phyloP scores from a whole-genome alignment of 352 stramenopile species.

The Phytophthora colocasiae region DNA sequence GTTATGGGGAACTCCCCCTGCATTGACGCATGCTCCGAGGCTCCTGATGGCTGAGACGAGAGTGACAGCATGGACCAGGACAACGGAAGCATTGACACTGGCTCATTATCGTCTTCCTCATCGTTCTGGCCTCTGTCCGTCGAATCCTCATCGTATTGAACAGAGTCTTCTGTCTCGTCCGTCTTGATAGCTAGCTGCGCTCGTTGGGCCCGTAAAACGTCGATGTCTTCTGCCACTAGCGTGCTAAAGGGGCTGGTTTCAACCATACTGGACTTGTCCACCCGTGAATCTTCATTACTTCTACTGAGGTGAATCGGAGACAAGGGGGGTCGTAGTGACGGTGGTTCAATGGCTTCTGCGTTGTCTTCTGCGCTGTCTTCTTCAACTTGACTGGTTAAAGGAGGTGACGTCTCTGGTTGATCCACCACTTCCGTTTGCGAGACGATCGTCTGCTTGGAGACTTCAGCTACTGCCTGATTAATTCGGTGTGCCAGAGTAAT shows the following conservation, averaged over 20 bases:
- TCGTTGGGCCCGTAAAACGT: constrained; percentile 29
- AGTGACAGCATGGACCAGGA: constrained; percentile 76
- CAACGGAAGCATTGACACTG: constrained; percentile 49
- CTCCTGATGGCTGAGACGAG: constrained; percentile 47
- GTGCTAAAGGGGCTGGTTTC: constrained; percentile 35
- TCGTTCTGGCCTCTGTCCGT: constrained; percentile 18
- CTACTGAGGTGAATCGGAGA: constrained; percentile 13
- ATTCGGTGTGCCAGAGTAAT: constrained; percentile 66
- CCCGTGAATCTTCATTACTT: constrained; percentile 7
- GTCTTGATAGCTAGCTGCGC: constrained; percentile 23
- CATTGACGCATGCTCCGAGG: constrained; percentile 34
- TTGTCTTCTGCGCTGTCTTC: not conserved
- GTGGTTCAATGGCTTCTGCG: constrained; percentile 4
- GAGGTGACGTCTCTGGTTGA: not conserved
- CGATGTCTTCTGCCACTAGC: constrained; percentile 31
- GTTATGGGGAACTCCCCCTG: constrained; percentile 32
- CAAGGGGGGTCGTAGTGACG: not conserved
- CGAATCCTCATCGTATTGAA: constrained; percentile 17
- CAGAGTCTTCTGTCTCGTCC: not conserved
- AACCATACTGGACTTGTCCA: constrained; percentile 5
- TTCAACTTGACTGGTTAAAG: not conserved
- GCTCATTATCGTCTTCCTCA: constrained; percentile 37
- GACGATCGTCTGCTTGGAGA: constrained; percentile 31
- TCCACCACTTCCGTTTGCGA: not conserved
- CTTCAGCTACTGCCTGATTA: constrained; percentile 63